Evolutionary conservation across 2,329 filamentous ascomycete genomes (phyloP), one percentile per base, ranked within the genome.

Genomic region (Arthrobotrys iridis): DNA sequence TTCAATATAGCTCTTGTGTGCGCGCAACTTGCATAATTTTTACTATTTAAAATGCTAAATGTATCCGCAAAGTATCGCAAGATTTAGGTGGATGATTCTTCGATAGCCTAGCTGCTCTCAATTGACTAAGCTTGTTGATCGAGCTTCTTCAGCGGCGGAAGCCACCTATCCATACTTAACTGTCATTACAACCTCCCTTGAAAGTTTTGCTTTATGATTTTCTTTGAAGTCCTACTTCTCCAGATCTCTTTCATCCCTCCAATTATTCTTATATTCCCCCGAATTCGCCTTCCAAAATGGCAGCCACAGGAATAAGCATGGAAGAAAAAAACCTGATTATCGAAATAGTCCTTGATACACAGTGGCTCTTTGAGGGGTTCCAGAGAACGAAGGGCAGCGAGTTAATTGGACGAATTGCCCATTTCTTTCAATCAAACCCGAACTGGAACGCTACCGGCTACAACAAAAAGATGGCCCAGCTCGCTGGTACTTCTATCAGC

Each of bases 101-200:
- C 50, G 30, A 37, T 28, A 55, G 50, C 24, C 50, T 24, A 59
- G 15, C 63, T 33, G 5, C 35, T 43, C 41, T n/a, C 15, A n/a
- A n/a, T n/a, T n/a, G n/a, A n/a, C n/a, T n/a, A 30, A 67, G 35
- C 63, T 67, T 50, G 63, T 67, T 48, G 63, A 67, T 50, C 63
- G 63, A 67, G 50, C 48, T 48, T 37, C 18, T 37, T 26, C 28
- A 15, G 50, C 40, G 40, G 40, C 26, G 48, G 62, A 48, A 46
- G 63, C 50, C 50, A 37, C n/a, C 40, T 58, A 35, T 43, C 40
- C 50, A 55, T 24, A 35, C 10, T 18, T 28, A 48, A 57, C 62
- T 46, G 5, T 66, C 62, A 41, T 66, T 66, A 66, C 33, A 43
- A 7, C 8, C 37, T 35, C 22, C 7, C 11, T 40, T 43, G 15